A percentile compares a stretch with the other conserved stretches of the same genome.
phyloP scores from a whole-genome alignment of 345 rosid genomes.

The Erucastrum elatum region DNA sequence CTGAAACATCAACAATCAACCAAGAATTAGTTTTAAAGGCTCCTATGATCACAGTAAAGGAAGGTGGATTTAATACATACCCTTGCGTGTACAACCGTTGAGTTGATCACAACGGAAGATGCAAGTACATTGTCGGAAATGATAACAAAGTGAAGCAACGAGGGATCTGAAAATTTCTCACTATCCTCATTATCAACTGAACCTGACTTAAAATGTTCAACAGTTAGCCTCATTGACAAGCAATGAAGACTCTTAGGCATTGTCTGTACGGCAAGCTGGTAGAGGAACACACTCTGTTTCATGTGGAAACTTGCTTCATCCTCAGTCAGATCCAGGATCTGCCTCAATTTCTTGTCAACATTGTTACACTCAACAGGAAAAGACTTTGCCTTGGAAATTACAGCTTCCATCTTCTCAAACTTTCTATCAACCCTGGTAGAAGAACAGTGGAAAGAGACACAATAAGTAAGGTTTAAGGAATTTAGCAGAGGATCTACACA shows the following conservation, averaged over 20 bases:
- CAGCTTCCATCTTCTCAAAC: slow-evolving; percentile 62
- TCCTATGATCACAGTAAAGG: slow-evolving; percentile 8
- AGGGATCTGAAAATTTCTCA: slow-evolving; percentile 64
- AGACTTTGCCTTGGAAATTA: slow-evolving; percentile 67
- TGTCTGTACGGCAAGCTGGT: slow-evolving; percentile 87
- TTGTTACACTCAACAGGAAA: slow-evolving; percentile 76
- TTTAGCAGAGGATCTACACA: neutral
- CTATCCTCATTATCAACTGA: slow-evolving; percentile 50
- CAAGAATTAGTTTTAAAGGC: slow-evolving; percentile 29
- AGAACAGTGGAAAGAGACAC: slow-evolving; percentile 18
- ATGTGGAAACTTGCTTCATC: slow-evolving; percentile 90
- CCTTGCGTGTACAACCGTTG: slow-evolving; percentile 67
- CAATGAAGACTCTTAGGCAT: slow-evolving; percentile 96
- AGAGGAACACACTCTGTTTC: slow-evolving; percentile 77
- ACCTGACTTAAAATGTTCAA: slow-evolving; percentile 71
- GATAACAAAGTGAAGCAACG: slow-evolving; percentile 68
- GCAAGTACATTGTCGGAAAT: slow-evolving; percentile 86
- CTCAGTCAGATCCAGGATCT: slow-evolving; percentile 58
- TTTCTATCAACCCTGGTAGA: slow-evolving; percentile 64
- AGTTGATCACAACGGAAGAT: slow-evolving; percentile 85
- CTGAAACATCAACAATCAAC: slow-evolving; percentile 55
- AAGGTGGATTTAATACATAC: slow-evolving; percentile 43
- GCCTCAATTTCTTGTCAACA: slow-evolving; percentile 64
- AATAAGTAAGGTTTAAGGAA: neutral
- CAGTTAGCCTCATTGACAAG: slow-evolving; percentile 83